Base-by-base conservation (phyloP, 495 filamentous ascomycete genomes). In the Daldinia grandis region DNA sequence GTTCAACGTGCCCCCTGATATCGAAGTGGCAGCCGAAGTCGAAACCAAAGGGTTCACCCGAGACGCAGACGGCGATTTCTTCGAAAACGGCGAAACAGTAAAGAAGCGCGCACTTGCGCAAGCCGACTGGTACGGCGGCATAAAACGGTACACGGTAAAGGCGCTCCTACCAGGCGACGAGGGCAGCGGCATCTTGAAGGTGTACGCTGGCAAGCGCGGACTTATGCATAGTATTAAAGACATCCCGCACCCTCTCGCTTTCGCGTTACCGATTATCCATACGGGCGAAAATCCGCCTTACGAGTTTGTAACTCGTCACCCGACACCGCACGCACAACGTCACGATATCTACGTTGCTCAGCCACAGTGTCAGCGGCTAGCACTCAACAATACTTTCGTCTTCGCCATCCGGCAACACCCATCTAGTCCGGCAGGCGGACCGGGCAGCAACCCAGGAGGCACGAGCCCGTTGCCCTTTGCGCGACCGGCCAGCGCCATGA, bases 291-390 rank as follows among this genome's bases (percentile, higher is more conserved):
- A 98, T 72, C 95, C 96, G 0, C 88, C 92, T 0, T 98, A 97
- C 77, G 92, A 97, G 58, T 98, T 98, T 74, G 84, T 97, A 37
- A 88, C 91, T 31, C 91, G 95, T 12, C 95, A 99, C 79, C 95
- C 96, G 2, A 99, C 95, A 0, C 96, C 95, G 10, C 96, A 98
- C 77, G 96, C 95, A 44, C 93, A 96, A 74, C 89, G 95, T 21
- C 95, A 99, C 78, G 95, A 98, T 71, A 87, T 99, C 68, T 99
- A 99, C 79, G 91, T 99, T 73, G 92, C 91, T 33, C 94, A 97
- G 72, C 95, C 96, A 0, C 96, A 98, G 78, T 98, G 95, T 76
- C 84, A 90, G 38, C 87, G 87, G 21, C 82, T 99, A 10, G 94
- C 93, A 8, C 79, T 96, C 44, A 97, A 97, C 81, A 98, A 98